phyloP scores from a whole-genome alignment of 1,139 yeast species.

The Blastobotrys capitulatus region DNA sequence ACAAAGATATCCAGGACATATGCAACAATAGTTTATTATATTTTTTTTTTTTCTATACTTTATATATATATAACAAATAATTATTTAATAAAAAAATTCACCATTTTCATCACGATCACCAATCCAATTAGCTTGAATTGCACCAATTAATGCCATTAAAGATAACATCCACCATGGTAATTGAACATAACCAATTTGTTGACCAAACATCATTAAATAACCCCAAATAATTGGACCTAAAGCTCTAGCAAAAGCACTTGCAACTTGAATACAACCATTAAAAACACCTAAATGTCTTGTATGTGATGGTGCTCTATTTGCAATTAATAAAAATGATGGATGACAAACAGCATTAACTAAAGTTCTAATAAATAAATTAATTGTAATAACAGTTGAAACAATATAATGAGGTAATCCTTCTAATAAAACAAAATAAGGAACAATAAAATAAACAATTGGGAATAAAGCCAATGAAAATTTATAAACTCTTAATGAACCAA shows the following conservation, averaged over 20 bases:
- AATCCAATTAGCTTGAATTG: conserved; percentile 23
- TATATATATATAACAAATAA: background rate
- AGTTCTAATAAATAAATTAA: conserved; percentile 18
- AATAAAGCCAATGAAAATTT: conserved; percentile 39
- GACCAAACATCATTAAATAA: conserved; percentile 45
- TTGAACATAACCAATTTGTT: conserved; percentile 41
- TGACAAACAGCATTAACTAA: conserved; percentile 24
- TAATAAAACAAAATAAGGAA: conserved; percentile 49
- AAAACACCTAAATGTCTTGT: conserved; percentile 30
- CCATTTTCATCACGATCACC: conserved; percentile 14
- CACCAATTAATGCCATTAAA: conserved; percentile 25
- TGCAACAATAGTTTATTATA: conserved; percentile 13
- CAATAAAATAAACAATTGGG: conserved; percentile 44
- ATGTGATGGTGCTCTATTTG: conserved; percentile 31
- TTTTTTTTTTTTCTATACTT: background rate
- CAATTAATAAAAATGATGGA: conserved; percentile 28
- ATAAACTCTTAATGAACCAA: conserved; percentile 44
- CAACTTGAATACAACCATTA: conserved; percentile 33
- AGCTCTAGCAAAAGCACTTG: conserved; percentile 51
- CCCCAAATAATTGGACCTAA: conserved; percentile 60
- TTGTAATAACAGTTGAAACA: conserved; percentile 9
- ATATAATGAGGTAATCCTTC: conserved; percentile 13
- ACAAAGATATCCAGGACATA: conserved; percentile 21
- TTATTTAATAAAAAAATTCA: background rate
- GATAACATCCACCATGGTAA: conserved; percentile 48